A percentile compares a stretch with the other conserved stretches of the same genome.
These are phyloP conservation scores for Tripterygium wilfordii DNA, from an alignment of 177 flowering plant species.

Conservation along the genomic window DNA sequence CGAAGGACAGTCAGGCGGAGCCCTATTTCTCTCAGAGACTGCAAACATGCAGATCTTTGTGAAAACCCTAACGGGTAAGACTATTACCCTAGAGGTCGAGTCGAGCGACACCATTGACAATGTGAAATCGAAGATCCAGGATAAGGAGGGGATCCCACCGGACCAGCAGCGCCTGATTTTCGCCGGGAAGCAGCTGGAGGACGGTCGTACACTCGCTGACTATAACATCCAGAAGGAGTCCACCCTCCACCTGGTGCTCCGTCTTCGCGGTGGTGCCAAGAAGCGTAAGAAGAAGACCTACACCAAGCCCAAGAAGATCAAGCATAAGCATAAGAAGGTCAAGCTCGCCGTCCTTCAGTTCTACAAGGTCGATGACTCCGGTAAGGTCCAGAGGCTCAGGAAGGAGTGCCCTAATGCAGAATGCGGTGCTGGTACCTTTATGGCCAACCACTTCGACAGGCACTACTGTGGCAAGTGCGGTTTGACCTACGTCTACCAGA, in stretches of 20 bases:
- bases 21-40: not conserved
- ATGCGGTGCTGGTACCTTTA: conserved; percentile 54
- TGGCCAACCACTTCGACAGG: conserved; percentile 54
- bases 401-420: conserved; percentile 50
- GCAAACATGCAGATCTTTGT: conserved; percentile 53
- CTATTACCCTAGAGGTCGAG: conserved; percentile 50
- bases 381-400: conserved; percentile 50
- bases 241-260: conserved; percentile 41
- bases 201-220: conserved; percentile 49
- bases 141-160: conserved; percentile 48
- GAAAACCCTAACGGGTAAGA: conserved; percentile 61
- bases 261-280: conserved; percentile 44
- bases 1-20: not conserved
- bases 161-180: too few species aligned
- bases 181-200: conserved; percentile 55
- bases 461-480: conserved; percentile 50
- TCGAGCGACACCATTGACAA: conserved; percentile 49
- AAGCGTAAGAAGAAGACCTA: conserved; percentile 60
- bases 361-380: conserved; percentile 53
- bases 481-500: conserved; percentile 37
- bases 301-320: conserved; percentile 55
- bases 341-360: conserved; percentile 50
- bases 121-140: conserved; percentile 44
- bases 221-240: conserved; percentile 53
- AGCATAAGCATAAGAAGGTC: conserved; percentile 48